Conservation (phyloP, 2,329 filamentous ascomycete genomes). For the Bipolaris sorokiniana region DNA sequence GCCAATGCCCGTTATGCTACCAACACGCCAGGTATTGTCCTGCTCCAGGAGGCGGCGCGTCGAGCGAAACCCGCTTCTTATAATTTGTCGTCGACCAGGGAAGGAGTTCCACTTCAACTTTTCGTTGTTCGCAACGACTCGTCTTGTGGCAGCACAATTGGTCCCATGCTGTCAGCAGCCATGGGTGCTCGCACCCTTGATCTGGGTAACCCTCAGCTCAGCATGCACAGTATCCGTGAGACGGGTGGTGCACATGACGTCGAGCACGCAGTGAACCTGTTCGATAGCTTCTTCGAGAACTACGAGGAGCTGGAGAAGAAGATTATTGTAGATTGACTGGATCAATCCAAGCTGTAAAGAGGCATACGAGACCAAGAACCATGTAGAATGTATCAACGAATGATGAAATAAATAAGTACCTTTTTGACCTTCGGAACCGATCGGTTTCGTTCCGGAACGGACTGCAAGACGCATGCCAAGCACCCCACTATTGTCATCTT, state of each 20-base stretch:
- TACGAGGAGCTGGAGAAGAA: slow-evolving; percentile 83
- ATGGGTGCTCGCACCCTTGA: slow-evolving; percentile 89
- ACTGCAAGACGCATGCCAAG: slow-evolving; percentile 34
- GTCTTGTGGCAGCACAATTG: slow-evolving; percentile 93
- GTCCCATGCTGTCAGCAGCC: slow-evolving; percentile 90
- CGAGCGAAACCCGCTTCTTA: slow-evolving; percentile 59
- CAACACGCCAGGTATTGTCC: slow-evolving; percentile 91
- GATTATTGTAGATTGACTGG: slow-evolving; percentile 77
- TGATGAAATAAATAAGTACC: slow-evolving; percentile 8
- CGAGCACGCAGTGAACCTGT: slow-evolving; percentile 81
- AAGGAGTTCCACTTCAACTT: slow-evolving; percentile 84
- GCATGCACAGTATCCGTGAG: slow-evolving; percentile 97
- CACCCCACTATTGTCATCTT: slow-evolving; percentile 35
- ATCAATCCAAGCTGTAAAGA: slow-evolving; percentile 31
- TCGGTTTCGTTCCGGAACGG: slow-evolving; percentile 16
- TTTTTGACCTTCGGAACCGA: slow-evolving; percentile 4
- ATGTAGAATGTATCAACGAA: slow-evolving; percentile 16
- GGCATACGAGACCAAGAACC: neutral
- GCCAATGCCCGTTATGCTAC: slow-evolving; percentile 97
- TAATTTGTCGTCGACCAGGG: slow-evolving; percentile 53
- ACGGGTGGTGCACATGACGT: slow-evolving; percentile 89
- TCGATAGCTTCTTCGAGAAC: slow-evolving; percentile 83
- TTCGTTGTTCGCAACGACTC: slow-evolving; percentile 98
- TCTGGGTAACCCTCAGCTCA: slow-evolving; percentile 89
- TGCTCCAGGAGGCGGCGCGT: slow-evolving; percentile 84